Conservation (phyloP, 495 filamentous ascomycete species). For the Penicillium soppii region DNA sequence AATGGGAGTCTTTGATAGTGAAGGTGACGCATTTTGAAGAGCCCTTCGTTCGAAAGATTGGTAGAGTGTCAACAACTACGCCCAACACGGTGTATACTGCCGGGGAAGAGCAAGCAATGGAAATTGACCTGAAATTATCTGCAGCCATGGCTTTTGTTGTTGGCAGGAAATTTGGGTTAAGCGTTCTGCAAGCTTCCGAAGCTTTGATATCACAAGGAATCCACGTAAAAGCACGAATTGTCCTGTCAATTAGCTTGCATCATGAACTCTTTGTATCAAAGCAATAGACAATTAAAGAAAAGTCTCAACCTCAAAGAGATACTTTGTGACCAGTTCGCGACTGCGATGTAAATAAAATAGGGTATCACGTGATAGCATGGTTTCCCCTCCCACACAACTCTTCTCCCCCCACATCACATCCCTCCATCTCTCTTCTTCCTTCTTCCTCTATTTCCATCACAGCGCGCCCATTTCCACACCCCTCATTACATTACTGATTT, state of each 20-base stretch:
- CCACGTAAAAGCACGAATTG: background rate
- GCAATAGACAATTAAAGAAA: background rate
- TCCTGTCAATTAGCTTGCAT: constrained; percentile 5
- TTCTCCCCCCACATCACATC: constrained; percentile 24
- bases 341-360: constrained; percentile 8
- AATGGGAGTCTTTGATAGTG: constrained; percentile 45
- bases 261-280: background rate
- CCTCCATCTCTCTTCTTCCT: constrained; percentile 10
- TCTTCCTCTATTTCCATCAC: constrained; percentile 23
- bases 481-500: constrained; percentile 16
- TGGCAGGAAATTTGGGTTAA: background rate
- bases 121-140: constrained; percentile 32
- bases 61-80: constrained; percentile 46
- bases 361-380: constrained; percentile 19
- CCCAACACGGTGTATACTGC: constrained; percentile 44
- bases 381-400: constrained; percentile 29
- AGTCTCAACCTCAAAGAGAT: background rate
- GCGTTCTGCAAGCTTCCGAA: constrained; percentile 1
- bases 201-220: background rate
- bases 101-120: constrained; percentile 30
- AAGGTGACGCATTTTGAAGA: constrained; percentile 46
- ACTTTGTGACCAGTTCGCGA: background rate
- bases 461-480: constrained; percentile 36
- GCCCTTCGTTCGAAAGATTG: constrained; percentile 25
- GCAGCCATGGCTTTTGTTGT: constrained; percentile 18